Conservation (phyloP, 352 stramenopile species). For the Phytophthora megakarya region DNA sequence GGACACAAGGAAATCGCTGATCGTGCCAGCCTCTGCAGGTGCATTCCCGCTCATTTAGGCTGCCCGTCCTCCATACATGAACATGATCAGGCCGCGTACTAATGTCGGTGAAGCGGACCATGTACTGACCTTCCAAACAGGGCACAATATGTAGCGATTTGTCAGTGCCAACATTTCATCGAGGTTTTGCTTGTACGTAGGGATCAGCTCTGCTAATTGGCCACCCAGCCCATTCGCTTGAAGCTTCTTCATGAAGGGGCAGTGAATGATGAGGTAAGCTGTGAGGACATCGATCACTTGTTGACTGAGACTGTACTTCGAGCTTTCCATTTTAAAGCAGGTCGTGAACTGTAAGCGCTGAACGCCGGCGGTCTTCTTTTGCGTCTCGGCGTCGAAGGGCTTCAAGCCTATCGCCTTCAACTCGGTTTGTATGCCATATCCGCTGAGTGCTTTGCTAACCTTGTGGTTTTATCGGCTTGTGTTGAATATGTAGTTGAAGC, state of each 20-base stretch:
- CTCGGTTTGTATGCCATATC: not conserved
- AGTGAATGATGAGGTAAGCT: not conserved
- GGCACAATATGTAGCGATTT: no score
- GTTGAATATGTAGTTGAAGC: conserved; percentile 22
- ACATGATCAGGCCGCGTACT: no score
- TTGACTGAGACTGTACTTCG: not conserved
- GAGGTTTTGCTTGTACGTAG: no score
- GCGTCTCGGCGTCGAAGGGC: conserved; percentile 7
- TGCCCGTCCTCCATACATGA: no score
- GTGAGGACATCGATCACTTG: not conserved
- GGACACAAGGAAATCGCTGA: no score
- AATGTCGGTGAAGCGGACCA: no score
- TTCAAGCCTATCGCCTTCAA: conserved; percentile 1
- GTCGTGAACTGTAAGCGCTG: not conserved
- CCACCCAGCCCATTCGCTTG: no score
- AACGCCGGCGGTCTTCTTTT: not conserved
- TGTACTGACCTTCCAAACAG: no score
- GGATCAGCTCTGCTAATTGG: no score
- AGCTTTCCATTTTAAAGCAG: not conserved
- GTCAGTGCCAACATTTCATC: no score
- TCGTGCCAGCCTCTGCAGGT: no score
- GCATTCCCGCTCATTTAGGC: no score
- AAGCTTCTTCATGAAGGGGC: conserved; percentile 2
- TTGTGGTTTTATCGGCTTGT: conserved; percentile 9
- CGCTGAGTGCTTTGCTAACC: conserved; percentile 13